Percentiles rank a stretch among this genome's conserved stretches.
These are phyloP conservation scores for Geotrichum fermentans DNA, from an alignment of 1,139 yeast species.

Conservation along the genomic window DNA sequence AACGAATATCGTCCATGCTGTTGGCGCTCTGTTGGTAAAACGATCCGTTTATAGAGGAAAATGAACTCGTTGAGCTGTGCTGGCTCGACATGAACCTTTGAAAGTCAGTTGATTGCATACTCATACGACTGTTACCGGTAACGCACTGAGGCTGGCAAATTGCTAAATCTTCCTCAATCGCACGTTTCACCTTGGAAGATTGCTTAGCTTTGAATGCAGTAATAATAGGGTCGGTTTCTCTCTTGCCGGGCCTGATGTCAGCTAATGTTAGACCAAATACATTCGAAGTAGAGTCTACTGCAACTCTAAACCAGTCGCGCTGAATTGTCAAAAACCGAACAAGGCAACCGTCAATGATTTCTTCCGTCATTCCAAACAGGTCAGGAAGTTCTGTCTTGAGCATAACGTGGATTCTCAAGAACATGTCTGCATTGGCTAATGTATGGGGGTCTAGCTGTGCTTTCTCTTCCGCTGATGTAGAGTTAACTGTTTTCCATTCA, in stretches of 20 bases:
- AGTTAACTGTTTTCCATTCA: slow-evolving; percentile 21
- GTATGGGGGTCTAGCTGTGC: slow-evolving; percentile 12
- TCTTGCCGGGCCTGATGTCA: slow-evolving; percentile 2
- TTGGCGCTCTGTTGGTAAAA: background rate
- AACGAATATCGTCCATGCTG: background rate
- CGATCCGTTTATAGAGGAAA: background rate
- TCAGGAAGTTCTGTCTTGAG: slow-evolving; percentile 33
- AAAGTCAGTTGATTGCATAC: background rate
- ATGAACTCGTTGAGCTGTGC: background rate
- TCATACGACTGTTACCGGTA: background rate
- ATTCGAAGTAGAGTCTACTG: slow-evolving; percentile 29
- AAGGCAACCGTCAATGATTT: slow-evolving; percentile 26
- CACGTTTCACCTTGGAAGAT: background rate
- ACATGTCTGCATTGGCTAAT: slow-evolving; percentile 25
- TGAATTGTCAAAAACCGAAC: slow-evolving; percentile 28
- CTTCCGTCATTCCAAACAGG: slow-evolving; percentile 27
- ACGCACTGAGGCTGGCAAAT: slow-evolving; percentile 3
- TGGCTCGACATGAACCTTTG: background rate
- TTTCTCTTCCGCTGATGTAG: slow-evolving; percentile 3
- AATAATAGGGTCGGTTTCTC: slow-evolving; percentile 14
- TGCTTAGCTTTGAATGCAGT: slow-evolving; percentile 1
- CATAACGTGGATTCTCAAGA: slow-evolving; percentile 28
- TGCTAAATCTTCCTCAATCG: slow-evolving; percentile 2
- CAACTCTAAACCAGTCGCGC: slow-evolving; percentile 29
- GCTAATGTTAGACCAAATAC: slow-evolving; percentile 20